Base-by-base conservation (phyloP, 1,284 basidiomycete genomes). In the Inonotus obliquus region DNA sequence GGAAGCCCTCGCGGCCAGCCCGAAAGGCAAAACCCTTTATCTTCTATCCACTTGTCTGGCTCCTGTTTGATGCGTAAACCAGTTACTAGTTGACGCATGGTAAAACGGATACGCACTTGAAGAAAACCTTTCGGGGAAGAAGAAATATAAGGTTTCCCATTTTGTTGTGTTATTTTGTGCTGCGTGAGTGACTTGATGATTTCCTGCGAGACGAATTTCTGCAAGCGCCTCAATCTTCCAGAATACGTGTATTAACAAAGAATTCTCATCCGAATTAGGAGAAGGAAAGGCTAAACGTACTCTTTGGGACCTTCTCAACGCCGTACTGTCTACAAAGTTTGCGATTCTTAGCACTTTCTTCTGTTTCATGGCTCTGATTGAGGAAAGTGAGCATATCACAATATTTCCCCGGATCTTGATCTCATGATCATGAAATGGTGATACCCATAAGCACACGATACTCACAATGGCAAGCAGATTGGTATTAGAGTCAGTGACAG, bases 121-220 rank as follows among this genome's bases (percentile, higher is more conserved):
- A 63, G 57, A 37, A 63, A 63, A 7, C 61, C 61, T 25, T 63
- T 63, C 4, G 61, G 61, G 6, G 35, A 59, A 13, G 61, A 63
- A 21, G 53, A 53, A 39, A 55, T 37, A 35, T 59, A 59, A 23
- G 61, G 61, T 27, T 38, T 54, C 17, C 61, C 61, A 48, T 59
- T 52, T 21, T 57, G 53, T 44, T 63, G 61, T 29, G 49, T 63
- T 5, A 63, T 54, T 25, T 57, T 53, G 32, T 55, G 45, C 19
- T 55, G 53, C 5, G 57, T 59, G 7, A 63, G 57, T 11, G 59
- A 52, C 37, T 49, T 47, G 57, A 63, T 63, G 32, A 63, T 55
- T 17, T 51, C 59, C 44, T 63, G 58, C 11, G 62, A 63, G 19
- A 60, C 62, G 45, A 63, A 63, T 17, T 57, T 41, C 44, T 60